A percentile compares a stretch with the other conserved stretches of the same genome.
These are phyloP conservation scores for Hibiscus syriacus DNA, from an alignment of 345 rosid genomes.

Conservation along the genomic window DNA sequence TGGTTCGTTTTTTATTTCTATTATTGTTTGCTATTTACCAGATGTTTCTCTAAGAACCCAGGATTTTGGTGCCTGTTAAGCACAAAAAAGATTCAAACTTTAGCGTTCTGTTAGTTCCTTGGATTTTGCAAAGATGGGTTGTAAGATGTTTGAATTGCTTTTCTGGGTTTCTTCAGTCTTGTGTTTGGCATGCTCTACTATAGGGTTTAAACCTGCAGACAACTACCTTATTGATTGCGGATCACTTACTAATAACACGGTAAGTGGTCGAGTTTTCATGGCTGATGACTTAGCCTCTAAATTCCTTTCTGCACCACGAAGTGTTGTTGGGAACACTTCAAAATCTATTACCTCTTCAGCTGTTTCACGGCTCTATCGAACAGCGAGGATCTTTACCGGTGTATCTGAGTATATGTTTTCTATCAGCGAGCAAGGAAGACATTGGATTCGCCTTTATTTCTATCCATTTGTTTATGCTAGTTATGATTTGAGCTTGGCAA, in stretches of 20 bases:
- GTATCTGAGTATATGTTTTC: too few relatives aligned
- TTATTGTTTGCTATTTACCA: not conserved
- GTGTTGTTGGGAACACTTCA: too few relatives aligned
- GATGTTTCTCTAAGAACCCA: slow-evolving; percentile 1
- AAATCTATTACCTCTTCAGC: too few relatives aligned
- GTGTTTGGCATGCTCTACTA: slow-evolving; percentile 32
- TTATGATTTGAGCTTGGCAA: too few relatives aligned
- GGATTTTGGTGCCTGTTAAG: slow-evolving; percentile 4
- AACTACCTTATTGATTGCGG: slow-evolving; percentile 78
- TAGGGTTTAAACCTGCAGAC: slow-evolving; percentile 56
- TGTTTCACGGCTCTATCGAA: too few relatives aligned
- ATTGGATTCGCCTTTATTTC: too few relatives aligned
- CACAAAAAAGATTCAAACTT: not conserved
- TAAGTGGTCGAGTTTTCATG: too few relatives aligned
- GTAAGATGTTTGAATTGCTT: slow-evolving; percentile 22
- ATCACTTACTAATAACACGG: slow-evolving; percentile 49
- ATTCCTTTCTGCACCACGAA: too few relatives aligned
- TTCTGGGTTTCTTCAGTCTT: slow-evolving; percentile 33
- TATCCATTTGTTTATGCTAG: too few relatives aligned
- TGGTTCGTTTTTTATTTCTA: not conserved
- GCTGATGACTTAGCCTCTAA: too few relatives aligned
- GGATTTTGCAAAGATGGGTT: slow-evolving; percentile 30
- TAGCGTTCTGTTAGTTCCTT: not conserved
- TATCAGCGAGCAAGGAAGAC: too few relatives aligned
- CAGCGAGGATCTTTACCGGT: too few relatives aligned